Evolutionary conservation across 2,329 filamentous ascomycete species (phyloP).

Genomic region (Claviceps pusilla): DNA sequence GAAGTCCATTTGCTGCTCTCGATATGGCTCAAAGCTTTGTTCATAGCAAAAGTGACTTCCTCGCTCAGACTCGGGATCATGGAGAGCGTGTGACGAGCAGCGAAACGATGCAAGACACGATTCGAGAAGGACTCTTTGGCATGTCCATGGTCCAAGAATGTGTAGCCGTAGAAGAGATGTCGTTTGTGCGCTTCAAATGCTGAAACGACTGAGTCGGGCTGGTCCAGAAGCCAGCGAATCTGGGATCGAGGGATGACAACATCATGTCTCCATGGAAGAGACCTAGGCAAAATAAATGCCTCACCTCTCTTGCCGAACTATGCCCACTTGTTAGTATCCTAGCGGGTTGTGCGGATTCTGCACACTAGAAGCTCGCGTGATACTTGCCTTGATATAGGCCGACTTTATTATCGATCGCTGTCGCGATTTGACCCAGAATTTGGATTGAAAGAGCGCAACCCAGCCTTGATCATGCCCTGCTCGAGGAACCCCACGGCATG

Average conservation of each 20-base stretch:
- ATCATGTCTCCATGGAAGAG: conserved; percentile 25
- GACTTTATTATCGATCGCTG: neutral
- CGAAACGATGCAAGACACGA: conserved; percentile 28
- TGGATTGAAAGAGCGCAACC: neutral
- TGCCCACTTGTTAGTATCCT: neutral
- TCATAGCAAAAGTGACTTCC: conserved; percentile 23
- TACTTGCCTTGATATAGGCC: neutral
- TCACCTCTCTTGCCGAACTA: conserved; percentile 26
- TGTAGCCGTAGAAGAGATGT: conserved; percentile 24
- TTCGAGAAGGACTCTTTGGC: conserved; percentile 24
- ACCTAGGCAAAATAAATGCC: conserved; percentile 27
- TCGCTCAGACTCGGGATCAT: conserved; percentile 27
- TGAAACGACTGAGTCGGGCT: conserved; percentile 29
- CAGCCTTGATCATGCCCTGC: neutral
- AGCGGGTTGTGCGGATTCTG: neutral
- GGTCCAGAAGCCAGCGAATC: conserved; percentile 30
- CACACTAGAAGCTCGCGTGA: neutral
- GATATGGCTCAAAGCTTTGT: conserved; percentile 20
- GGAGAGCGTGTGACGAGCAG: conserved; percentile 24
- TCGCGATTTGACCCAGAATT: neutral
- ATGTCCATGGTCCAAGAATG: conserved; percentile 25
- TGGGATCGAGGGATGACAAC: conserved; percentile 29
- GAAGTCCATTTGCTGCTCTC: conserved; percentile 19
- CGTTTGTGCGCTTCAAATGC: conserved; percentile 25
- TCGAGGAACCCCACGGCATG: neutral